Evolutionary conservation across 2,329 filamentous ascomycete species (phyloP).

Genomic region (Colletotrichum euphorbiae): DNA sequence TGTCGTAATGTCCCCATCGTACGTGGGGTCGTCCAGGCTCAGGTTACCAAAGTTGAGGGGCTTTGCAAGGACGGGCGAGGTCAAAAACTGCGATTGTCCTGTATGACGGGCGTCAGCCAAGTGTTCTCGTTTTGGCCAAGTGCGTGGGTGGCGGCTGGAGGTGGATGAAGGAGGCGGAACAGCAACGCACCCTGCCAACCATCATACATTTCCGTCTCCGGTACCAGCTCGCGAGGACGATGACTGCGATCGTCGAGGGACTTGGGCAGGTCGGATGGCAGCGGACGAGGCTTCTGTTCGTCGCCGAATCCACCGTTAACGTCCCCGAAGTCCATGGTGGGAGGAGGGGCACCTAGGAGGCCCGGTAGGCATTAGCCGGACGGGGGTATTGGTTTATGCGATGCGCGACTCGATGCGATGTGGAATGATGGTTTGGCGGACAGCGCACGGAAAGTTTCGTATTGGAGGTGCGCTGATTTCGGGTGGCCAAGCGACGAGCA

Average conservation of each 20-base stretch:
- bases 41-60: conserved; percentile 86
- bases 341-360: conserved; percentile 51
- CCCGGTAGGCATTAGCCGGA: conserved; percentile 38
- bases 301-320: conserved; percentile 55
- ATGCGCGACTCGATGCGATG: conserved; percentile 23
- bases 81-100: conserved; percentile 97
- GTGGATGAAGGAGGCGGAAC: neutral
- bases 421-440: conserved; percentile 13
- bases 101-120: conserved; percentile 39
- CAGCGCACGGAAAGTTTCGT: conserved; percentile 29
- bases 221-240: conserved; percentile 73
- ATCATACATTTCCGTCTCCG: conserved; percentile 97
- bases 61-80: conserved; percentile 84
- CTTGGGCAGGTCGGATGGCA: conserved; percentile 88
- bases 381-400: conserved; percentile 30
- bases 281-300: conserved; percentile 59
- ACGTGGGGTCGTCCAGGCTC: conserved; percentile 80
- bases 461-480: neutral
- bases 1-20: conserved; percentile 72
- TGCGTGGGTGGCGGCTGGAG: neutral
- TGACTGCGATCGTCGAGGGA: conserved; percentile 89
- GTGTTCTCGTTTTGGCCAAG: conserved; percentile 1
- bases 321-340: conserved; percentile 70
- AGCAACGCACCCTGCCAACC: conserved; percentile 87
- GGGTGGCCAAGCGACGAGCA: neutral